These are phyloP conservation scores for Venturia pyrina DNA, from an alignment of 2,329 filamentous ascomycete genomes.

Conservation along the genomic window DNA sequence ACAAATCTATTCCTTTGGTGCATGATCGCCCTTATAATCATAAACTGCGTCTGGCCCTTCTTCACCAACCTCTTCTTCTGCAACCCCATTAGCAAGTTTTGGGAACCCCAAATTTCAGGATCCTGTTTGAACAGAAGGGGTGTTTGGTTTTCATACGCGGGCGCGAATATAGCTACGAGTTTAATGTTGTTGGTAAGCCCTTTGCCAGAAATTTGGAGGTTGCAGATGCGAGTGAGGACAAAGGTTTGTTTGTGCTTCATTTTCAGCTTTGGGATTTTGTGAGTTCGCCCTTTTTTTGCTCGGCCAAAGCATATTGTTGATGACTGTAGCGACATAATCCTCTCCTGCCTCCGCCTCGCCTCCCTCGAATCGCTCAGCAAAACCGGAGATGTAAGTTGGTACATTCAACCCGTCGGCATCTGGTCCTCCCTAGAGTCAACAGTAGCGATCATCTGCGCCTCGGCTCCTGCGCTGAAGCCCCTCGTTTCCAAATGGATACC, in stretches of 20 bases:
- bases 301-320: not conserved
- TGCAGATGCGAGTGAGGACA: conserved; percentile 2
- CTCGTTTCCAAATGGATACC: not conserved
- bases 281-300: not conserved
- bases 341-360: not conserved
- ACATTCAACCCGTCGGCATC: not conserved
- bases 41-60: not conserved
- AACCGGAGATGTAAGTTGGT: not conserved
- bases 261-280: not conserved
- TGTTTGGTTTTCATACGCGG: not conserved
- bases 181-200: not conserved
- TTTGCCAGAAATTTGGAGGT: not conserved
- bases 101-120: not conserved
- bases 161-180: not conserved
- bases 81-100: not conserved
- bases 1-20: not conserved
- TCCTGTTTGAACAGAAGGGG: not conserved
- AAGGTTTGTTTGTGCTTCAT: not conserved
- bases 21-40: not conserved
- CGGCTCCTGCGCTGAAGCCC: not conserved
- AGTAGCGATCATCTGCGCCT: not conserved
- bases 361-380: not conserved
- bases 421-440: not conserved
- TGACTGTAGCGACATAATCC: not conserved
- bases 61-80: not conserved